Percentiles rank a stretch among this genome's conserved stretches.
phyloP scores from a whole-genome alignment of 1,139 yeast species.

The Hyphopichia pseudoburtonii region DNA sequence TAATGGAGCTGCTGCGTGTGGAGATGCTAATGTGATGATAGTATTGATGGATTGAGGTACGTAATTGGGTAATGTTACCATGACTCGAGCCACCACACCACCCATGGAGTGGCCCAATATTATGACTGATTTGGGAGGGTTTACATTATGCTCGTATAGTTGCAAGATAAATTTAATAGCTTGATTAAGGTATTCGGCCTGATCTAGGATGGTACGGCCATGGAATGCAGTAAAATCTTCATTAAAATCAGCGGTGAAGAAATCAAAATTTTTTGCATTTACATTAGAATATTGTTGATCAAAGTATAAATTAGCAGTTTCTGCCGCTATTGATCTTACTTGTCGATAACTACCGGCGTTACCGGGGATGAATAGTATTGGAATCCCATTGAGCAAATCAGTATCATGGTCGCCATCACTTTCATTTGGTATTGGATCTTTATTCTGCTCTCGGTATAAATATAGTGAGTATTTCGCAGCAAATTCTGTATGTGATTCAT shows the following conservation, averaged over 20 bases:
- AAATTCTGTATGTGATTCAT: conserved; percentile 64
- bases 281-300: conserved; percentile 26
- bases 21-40: conserved; percentile 84
- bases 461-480: conserved; percentile 81
- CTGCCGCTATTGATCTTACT: conserved; percentile 88
- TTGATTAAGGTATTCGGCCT: conserved; percentile 90
- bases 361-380: conserved; percentile 92
- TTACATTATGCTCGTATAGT: conserved; percentile 45
- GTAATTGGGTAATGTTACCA: conserved; percentile 79
- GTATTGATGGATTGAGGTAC: conserved; percentile 72
- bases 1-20: conserved; percentile 93
- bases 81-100: conserved; percentile 83
- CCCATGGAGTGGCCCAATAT: conserved; percentile 96
- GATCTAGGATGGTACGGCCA: conserved; percentile 90
- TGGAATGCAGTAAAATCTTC: conserved; percentile 97
- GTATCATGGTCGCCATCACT: conserved; percentile 24
- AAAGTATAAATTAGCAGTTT: conserved; percentile 53
- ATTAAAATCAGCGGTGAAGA: conserved; percentile 88
- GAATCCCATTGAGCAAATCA: conserved; percentile 63
- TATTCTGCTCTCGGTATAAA: conserved; percentile 73
- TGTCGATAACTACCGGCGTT: conserved; percentile 95
- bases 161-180: conserved; percentile 75
- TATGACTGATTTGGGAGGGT: conserved; percentile 69
- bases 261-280: conserved; percentile 56
- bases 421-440: conserved; percentile 57